Percentiles rank a stretch among this genome's conserved stretches.
These are phyloP conservation scores for Paramecium octaurelia DNA, from an alignment of 73 alveolate genomes.

Conservation along the genomic window DNA sequence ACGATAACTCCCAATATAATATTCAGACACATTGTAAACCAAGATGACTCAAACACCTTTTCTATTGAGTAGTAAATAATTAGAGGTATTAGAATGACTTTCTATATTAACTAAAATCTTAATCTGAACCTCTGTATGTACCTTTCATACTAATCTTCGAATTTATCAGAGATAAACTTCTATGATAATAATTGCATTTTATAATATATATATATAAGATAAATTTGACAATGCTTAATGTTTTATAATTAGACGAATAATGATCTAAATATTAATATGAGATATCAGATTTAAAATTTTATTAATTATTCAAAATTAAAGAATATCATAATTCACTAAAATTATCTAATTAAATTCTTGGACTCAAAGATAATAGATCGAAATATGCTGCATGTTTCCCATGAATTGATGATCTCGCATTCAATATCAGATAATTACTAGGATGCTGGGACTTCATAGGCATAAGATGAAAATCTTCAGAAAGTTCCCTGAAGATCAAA, in stretches of 20 bases:
- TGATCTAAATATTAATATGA: neutral
- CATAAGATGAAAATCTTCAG: neutral
- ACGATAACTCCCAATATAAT: neutral
- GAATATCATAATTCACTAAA: neutral
- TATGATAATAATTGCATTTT: neutral
- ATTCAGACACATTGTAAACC: neutral
- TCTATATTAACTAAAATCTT: neutral
- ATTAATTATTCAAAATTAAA: neutral
- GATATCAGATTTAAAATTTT: neutral
- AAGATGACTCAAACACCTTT: neutral
- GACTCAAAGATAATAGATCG: neutral
- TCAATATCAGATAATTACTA: neutral
- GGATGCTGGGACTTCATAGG: neutral
- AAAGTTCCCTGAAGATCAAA: neutral
- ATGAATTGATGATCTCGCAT: neutral
- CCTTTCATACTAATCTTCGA: neutral
- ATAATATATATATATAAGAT: neutral
- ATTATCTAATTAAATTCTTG: constrained; percentile 1
- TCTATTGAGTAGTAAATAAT: neutral
- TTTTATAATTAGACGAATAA: neutral
- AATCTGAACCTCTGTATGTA: neutral
- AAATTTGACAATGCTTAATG: neutral
- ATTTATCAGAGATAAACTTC: neutral
- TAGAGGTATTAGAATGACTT: neutral
- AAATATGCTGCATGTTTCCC: neutral